Conservation (phyloP, 2,329 filamentous ascomycete species). For the Aspergillus sp. region DNA sequence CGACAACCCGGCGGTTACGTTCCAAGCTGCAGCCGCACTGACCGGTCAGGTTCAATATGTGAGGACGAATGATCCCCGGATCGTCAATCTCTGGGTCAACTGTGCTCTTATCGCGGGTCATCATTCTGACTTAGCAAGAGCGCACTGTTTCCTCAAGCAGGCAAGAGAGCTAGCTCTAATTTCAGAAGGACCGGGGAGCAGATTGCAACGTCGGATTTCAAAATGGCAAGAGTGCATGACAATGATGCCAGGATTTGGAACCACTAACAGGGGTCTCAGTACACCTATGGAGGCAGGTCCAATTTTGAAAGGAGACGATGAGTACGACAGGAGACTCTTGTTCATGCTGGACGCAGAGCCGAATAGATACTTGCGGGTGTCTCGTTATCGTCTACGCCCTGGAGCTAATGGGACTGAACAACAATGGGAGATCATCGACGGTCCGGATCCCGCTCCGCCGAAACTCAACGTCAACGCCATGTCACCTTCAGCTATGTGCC, state of each 20-base stretch:
- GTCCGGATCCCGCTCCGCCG: not conserved
- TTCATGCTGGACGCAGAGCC: slow-evolving; percentile 18
- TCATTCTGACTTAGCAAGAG: slow-evolving; percentile 26
- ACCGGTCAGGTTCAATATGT: not conserved
- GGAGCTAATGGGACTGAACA: not conserved
- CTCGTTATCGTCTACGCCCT: slow-evolving; percentile 3
- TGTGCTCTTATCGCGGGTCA: slow-evolving; percentile 24
- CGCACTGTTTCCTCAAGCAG: slow-evolving; percentile 17
- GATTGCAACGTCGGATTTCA: slow-evolving; percentile 6
- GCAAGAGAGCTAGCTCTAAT: slow-evolving; percentile 12
- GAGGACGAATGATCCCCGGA: slow-evolving; percentile 16
- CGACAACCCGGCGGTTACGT: slow-evolving; percentile 14
- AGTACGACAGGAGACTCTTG: slow-evolving; percentile 9
- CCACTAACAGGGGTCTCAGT: slow-evolving; percentile 14
- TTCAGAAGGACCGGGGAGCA: slow-evolving; percentile 14
- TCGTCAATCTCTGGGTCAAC: slow-evolving; percentile 17
- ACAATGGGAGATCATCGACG: not conserved
- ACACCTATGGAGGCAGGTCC: not conserved
- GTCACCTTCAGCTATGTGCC: not conserved
- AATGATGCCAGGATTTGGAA: slow-evolving; percentile 17
- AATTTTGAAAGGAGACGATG: not conserved
- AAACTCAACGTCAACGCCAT: not conserved
- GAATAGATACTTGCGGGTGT: slow-evolving; percentile 16
- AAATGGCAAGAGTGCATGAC: slow-evolving; percentile 8
- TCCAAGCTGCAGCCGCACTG: slow-evolving; percentile 15